Conservation (phyloP, 192 early-diverging fungal genomes). For the Gigaspora rosea region DNA sequence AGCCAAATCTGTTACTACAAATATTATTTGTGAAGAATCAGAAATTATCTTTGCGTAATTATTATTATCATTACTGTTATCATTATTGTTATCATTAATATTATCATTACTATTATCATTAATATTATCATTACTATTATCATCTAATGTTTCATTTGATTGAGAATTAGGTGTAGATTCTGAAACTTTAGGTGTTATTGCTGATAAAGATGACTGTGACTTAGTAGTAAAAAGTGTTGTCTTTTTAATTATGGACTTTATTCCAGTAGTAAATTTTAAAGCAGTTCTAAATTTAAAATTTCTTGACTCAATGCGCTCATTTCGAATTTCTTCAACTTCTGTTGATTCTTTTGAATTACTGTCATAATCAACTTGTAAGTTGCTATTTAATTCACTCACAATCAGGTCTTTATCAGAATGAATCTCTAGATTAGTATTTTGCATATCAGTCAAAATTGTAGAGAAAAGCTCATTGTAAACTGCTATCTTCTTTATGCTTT, state of each 20-base stretch:
- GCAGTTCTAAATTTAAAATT: constrained; percentile 5
- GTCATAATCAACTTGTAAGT: constrained; percentile 15
- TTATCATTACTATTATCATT: too few relatives aligned
- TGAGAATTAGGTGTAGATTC: not conserved
- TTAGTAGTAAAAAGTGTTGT: not conserved
- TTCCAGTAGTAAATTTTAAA: constrained; percentile 20
- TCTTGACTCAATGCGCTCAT: not conserved
- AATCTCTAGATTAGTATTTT: constrained; percentile 44
- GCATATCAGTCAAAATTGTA: constrained; percentile 62
- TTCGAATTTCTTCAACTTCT: not conserved
- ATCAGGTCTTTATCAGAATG: constrained; percentile 30
- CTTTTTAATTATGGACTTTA: constrained; percentile 31
- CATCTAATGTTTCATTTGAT: not conserved
- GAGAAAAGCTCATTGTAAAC: constrained; percentile 73
- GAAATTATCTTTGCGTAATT: constrained; percentile 55
- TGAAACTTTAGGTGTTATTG: not conserved
- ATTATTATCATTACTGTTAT: constrained; percentile 9
- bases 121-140: constrained; percentile 15
- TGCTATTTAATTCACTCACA: constrained; percentile 27
- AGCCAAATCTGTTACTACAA: constrained; percentile 78
- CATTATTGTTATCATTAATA: not conserved
- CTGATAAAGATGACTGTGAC: not conserved
- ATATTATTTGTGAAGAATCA: constrained; percentile 75
- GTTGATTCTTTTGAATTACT: not conserved
- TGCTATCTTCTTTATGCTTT: constrained; percentile 70